These are phyloP conservation scores for Porogramme epimiltina DNA, from an alignment of 1,284 basidiomycete species.

Conservation along the genomic window DNA sequence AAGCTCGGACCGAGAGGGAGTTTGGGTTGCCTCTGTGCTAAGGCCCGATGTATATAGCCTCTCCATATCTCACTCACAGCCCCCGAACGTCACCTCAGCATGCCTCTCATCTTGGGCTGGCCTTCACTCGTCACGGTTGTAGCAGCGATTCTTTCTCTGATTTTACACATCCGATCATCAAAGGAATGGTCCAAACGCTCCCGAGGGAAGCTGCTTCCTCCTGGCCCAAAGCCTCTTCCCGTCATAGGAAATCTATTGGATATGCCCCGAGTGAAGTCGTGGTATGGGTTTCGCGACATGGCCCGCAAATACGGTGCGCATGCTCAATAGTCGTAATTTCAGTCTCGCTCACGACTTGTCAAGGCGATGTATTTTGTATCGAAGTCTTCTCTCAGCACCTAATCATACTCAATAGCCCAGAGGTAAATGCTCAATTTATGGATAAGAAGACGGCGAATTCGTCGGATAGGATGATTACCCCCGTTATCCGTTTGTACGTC, in stretches of 20 bases:
- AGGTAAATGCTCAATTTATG: background rate
- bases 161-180: no score
- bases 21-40: no score
- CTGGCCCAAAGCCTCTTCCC: background rate
- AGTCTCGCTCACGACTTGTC: background rate
- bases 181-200: no score
- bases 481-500: background rate
- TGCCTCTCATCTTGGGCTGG: no score
- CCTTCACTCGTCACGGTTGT: no score
- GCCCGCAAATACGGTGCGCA: background rate
- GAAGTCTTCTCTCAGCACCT: background rate
- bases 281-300: conserved; percentile 3
- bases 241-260: conserved; percentile 2
- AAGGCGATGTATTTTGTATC: background rate
- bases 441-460: conserved; percentile 1
- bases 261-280: background rate
- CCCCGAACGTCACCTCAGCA: no score
- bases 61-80: no score
- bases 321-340: no score
- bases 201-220: background rate
- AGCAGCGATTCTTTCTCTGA: no score
- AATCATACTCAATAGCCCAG: background rate
- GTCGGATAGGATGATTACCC: background rate
- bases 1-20: no score
- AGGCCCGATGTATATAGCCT: no score